phyloP scores from a whole-genome alignment of 2,329 filamentous ascomycete species.

The Xylaria sp. region DNA sequence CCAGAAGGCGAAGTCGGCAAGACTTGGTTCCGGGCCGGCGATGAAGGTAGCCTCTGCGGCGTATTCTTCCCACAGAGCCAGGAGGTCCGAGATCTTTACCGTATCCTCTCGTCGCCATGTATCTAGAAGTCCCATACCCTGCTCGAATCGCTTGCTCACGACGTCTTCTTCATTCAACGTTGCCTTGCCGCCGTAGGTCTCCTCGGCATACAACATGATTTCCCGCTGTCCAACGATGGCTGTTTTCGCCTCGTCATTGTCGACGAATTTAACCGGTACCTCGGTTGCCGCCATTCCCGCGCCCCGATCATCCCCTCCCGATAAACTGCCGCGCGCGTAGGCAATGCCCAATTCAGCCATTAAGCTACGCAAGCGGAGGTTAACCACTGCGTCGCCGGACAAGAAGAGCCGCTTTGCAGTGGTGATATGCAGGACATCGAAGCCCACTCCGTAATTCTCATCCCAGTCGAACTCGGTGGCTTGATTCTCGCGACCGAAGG shows the following conservation, averaged over 20 bases:
- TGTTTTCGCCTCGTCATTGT: constrained; percentile 63
- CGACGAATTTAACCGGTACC: constrained; percentile 61
- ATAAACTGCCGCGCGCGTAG: constrained; percentile 56
- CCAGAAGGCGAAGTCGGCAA: constrained; percentile 69
- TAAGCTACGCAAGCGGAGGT: constrained; percentile 63
- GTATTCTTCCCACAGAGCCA: constrained; percentile 57
- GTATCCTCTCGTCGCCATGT: constrained; percentile 48
- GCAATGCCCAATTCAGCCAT: constrained; percentile 61
- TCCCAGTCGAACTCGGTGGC: constrained; percentile 79
- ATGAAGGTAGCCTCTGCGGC: constrained; percentile 57
- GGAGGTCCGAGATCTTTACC: constrained; percentile 48
- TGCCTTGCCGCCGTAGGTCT: constrained; percentile 55
- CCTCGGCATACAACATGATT: constrained; percentile 71
- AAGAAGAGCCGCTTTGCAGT: constrained; percentile 62
- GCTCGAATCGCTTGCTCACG: constrained; percentile 56
- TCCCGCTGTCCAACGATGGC: constrained; percentile 61
- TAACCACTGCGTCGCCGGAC: constrained; percentile 59
- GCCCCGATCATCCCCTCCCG: not conserved
- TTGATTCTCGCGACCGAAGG: constrained; percentile 89
- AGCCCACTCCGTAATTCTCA: constrained; percentile 79
- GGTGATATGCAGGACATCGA: constrained; percentile 81
- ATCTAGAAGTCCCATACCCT: constrained; percentile 54
- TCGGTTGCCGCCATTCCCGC: constrained; percentile 41
- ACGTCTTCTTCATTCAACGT: constrained; percentile 24
- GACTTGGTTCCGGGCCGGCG: constrained; percentile 54